phyloP scores from a whole-genome alignment of 768 basidiomycete species.

The Trametes coccinea region DNA sequence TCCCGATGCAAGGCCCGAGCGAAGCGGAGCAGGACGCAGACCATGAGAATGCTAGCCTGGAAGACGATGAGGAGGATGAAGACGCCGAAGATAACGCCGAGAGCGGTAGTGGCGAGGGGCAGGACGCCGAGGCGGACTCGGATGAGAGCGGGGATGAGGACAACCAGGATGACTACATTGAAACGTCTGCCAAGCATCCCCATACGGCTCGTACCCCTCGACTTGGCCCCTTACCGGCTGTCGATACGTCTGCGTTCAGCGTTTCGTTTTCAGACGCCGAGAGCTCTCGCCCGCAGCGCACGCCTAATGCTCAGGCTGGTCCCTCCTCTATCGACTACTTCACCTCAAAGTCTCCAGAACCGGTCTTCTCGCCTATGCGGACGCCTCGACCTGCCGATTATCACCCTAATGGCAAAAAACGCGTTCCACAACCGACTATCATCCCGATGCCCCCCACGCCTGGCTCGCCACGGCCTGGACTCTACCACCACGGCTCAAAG shows the following conservation, averaged over 20 bases:
- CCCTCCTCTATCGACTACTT: slow-evolving; percentile 32
- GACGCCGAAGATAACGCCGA: slow-evolving; percentile 28
- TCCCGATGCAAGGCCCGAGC: slow-evolving; percentile 45
- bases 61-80: slow-evolving; percentile 37
- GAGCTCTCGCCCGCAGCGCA: slow-evolving; percentile 19
- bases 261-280: slow-evolving; percentile 24
- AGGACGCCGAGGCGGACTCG: slow-evolving; percentile 38
- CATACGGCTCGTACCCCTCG: slow-evolving; percentile 5
- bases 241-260: slow-evolving; percentile 25
- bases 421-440: slow-evolving; percentile 18
- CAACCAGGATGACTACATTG: slow-evolving; percentile 33
- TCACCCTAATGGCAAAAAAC: neutral
- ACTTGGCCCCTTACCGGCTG: slow-evolving; percentile 18
- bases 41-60: slow-evolving; percentile 32
- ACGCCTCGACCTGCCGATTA: slow-evolving; percentile 31
- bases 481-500: slow-evolving; percentile 60
- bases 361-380: slow-evolving; percentile 18
- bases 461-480: slow-evolving; percentile 38
- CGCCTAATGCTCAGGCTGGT: slow-evolving; percentile 11
- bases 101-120: slow-evolving; percentile 22
- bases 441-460: slow-evolving; percentile 31
- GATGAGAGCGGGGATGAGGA: slow-evolving; percentile 39
- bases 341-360: slow-evolving; percentile 21
- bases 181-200: slow-evolving; percentile 11
- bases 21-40: slow-evolving; percentile 33